These are phyloP conservation scores for Boletus smithii DNA, from an alignment of 1,284 basidiomycete species.

Conservation along the genomic window DNA sequence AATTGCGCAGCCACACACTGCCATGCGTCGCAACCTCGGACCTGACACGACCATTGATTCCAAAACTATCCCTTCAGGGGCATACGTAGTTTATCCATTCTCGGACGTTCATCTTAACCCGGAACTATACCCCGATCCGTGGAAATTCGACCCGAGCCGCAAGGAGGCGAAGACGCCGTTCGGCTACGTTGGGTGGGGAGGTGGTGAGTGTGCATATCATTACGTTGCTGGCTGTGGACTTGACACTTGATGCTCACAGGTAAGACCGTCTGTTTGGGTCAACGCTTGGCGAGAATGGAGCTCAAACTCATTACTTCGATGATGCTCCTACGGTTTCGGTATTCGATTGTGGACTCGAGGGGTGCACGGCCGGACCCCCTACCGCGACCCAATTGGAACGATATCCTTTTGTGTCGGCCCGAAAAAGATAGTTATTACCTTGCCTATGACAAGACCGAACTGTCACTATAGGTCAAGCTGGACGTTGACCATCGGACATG, in stretches of 20 bases:
- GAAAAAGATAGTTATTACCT: constrained; percentile 51
- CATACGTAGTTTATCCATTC: constrained; percentile 73
- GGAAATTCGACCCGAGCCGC: constrained; percentile 66
- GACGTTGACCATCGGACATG: constrained; percentile 23
- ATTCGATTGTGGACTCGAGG: constrained; percentile 48
- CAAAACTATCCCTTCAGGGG: constrained; percentile 62
- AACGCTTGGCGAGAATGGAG: constrained; percentile 65
- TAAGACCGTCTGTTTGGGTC: constrained; percentile 63
- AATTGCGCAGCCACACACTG: constrained; percentile 71
- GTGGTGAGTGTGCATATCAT: constrained; percentile 48
- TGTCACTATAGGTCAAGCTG: constrained; percentile 27
- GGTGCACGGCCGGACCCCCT: constrained; percentile 44
- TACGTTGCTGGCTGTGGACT: constrained; percentile 18
- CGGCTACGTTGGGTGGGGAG: constrained; percentile 72
- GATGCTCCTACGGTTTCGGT: constrained; percentile 59
- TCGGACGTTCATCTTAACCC: constrained; percentile 71
- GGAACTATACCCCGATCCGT: constrained; percentile 66
- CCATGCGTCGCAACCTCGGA: constrained; percentile 72
- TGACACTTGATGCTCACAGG: constrained; percentile 41
- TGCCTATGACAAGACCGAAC: constrained; percentile 39
- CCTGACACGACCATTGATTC: constrained; percentile 62
- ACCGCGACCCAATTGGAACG: constrained; percentile 73
- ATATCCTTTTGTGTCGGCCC: constrained; percentile 63
- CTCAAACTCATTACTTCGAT: constrained; percentile 65
- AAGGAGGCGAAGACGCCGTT: constrained; percentile 48